Percentiles rank a stretch among this genome's conserved stretches.
phyloP scores from a whole-genome alignment of 441 rosid genomes.

The Populus trichocarpa region DNA sequence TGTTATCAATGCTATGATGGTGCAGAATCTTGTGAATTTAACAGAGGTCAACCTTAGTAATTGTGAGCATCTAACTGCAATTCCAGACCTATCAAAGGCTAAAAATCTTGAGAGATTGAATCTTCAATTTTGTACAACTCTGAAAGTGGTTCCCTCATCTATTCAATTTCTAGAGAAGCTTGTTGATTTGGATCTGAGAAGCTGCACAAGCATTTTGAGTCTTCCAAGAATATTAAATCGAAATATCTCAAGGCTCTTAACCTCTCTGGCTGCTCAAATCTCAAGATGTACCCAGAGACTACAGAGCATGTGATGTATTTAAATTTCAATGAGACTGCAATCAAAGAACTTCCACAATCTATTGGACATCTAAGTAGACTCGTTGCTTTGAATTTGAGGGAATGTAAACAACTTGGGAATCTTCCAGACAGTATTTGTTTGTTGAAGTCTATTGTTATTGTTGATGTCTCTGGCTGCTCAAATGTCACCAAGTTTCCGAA shows the following conservation, averaged over 20 bases:
- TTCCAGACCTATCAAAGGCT: slow-evolving; percentile 21
- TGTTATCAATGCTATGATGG: not conserved
- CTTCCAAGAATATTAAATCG: no score
- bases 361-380: no score
- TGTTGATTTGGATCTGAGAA: slow-evolving; percentile 3
- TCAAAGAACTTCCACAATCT: no score
- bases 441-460: slow-evolving; percentile 11
- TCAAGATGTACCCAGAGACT: no score
- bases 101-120: slow-evolving; percentile 29
- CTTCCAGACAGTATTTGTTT: not conserved
- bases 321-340: no score
- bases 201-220: slow-evolving; percentile 3
- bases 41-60: slow-evolving; percentile 20
- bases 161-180: slow-evolving; percentile 29
- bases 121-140: slow-evolving; percentile 20
- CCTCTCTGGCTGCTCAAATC: no score
- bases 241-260: no score
- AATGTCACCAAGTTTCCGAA: slow-evolving; percentile 15
- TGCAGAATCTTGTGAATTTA: slow-evolving; percentile 16
- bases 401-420: no score
- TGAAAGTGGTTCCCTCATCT: slow-evolving; percentile 27
- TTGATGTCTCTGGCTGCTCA: slow-evolving; percentile 20
- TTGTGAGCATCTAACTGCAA: slow-evolving; percentile 15
- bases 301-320: no score
- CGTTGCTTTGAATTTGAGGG: no score